Conservation (phyloP, 2,329 filamentous ascomycete genomes). For the Emergomyces orientalis region DNA sequence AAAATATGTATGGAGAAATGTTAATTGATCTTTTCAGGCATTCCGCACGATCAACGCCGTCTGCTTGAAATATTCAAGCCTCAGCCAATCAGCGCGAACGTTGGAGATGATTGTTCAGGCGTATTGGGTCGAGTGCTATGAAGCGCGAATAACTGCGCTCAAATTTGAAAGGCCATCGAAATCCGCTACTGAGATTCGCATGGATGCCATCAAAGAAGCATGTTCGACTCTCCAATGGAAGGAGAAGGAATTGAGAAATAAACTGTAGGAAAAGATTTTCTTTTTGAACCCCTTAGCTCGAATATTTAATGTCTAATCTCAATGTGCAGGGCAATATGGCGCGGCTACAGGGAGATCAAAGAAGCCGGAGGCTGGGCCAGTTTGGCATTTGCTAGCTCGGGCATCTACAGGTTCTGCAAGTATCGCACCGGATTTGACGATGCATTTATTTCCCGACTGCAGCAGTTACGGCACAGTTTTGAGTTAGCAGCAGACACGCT, state of each 20-base stretch:
- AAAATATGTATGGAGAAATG: background rate
- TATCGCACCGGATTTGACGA: slow-evolving; percentile 47
- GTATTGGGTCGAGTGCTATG: slow-evolving; percentile 48
- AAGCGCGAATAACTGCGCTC: slow-evolving; percentile 41
- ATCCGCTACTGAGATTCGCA: slow-evolving; percentile 42
- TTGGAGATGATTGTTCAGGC: slow-evolving; percentile 52
- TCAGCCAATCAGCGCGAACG: slow-evolving; percentile 47
- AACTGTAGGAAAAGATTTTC: slow-evolving; percentile 17
- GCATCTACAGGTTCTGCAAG: slow-evolving; percentile 53
- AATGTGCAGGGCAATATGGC: slow-evolving; percentile 41
- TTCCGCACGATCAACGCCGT: slow-evolving; percentile 20
- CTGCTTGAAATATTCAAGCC: slow-evolving; percentile 25
- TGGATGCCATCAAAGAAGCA: slow-evolving; percentile 45
- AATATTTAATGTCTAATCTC: background rate
- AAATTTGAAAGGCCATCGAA: slow-evolving; percentile 32
- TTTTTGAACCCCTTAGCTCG: background rate
- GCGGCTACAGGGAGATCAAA: slow-evolving; percentile 51
- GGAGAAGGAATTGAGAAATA: slow-evolving; percentile 49
- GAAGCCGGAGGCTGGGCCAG: slow-evolving; percentile 48
- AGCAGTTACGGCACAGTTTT: slow-evolving; percentile 39
- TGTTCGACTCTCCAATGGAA: slow-evolving; percentile 47
- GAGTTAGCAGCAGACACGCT: slow-evolving; percentile 47
- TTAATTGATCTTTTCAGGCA: slow-evolving; percentile 10
- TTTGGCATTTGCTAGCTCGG: slow-evolving; percentile 49
- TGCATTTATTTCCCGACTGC: slow-evolving; percentile 42